phyloP scores from a whole-genome alignment of 345 rosid species.

The Acer saccharum region DNA sequence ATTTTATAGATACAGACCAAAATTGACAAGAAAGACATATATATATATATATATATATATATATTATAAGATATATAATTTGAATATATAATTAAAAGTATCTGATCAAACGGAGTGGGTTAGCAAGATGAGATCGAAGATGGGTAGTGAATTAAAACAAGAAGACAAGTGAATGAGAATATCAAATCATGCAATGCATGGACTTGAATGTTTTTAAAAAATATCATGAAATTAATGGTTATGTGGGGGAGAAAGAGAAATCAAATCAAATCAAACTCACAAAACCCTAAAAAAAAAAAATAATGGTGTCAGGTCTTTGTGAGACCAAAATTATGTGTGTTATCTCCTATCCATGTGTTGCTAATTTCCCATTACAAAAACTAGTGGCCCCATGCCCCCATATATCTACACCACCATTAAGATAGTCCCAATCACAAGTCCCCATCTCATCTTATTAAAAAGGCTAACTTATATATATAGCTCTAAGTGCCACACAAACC shows the following conservation, averaged over 20 bases:
- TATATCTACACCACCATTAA: background rate
- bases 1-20: too few species aligned
- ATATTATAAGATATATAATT: background rate
- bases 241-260: slow-evolving; percentile 3
- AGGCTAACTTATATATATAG: background rate
- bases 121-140: background rate
- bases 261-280: slow-evolving; percentile 34
- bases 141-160: background rate
- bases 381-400: slow-evolving; percentile 22
- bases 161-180: background rate
- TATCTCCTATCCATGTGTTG: slow-evolving; percentile 37
- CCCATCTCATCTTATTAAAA: background rate
- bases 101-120: background rate
- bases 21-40: background rate
- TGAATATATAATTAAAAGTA: too few species aligned
- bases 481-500: slow-evolving; percentile 5
- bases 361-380: slow-evolving; percentile 29
- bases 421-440: slow-evolving; percentile 46
- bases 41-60: too few species aligned
- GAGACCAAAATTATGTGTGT: slow-evolving; percentile 41
- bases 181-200: background rate
- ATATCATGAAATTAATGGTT: background rate
- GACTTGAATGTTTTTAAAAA: background rate
- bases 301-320: slow-evolving; percentile 52
- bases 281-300: slow-evolving; percentile 24